Base-by-base conservation (phyloP, 176 grass and related monocot genomes). In the Aegilops tauschii region DNA sequence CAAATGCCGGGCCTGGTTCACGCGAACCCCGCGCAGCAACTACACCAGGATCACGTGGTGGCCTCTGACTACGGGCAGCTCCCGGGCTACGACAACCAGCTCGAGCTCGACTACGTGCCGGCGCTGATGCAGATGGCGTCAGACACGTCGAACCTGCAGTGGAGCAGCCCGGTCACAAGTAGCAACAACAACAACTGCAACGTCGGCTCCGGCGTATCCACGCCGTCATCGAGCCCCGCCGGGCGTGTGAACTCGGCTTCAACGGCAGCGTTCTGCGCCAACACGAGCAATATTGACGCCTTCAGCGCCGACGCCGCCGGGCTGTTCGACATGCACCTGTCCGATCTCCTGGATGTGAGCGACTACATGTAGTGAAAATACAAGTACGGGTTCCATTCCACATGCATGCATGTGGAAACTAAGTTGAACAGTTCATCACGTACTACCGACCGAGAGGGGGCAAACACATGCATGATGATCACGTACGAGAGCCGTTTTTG, bases 261-360 rank as follows among this genome's bases (percentile, higher is more conserved):
- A 2, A 66, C 63, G 2, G 31, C 76, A 36, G 7, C 68, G 21
- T 79, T 86, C 65, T 85, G 58, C 44, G 34, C 69, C 31, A 85
- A 66, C 80, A 30, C 14, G 21, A 81, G 36, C 81, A 73, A 40
- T 25, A 30, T 52, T 3, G 65, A 71, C 65, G 64, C 37, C 32
- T 9, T 42, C 73, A 3, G 0, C 25, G 34, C 65, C 63, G 85
- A 77, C 80, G 82, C 49, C 71, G 78, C 62, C 12, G 86, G 71
- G 12, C 64, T 85, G n/a, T 85, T 91, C 82, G 42, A 65, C 90
- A 65, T 88, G 86, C 90, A 91, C 8, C 64, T 88, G 40, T 88
- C 90, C 9, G 90, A 85, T 44, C 82, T 91, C 40, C 82, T 91
- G n/a, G 90, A 91, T 18, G 78, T 91, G 52, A 91, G 82, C 82